Conservation (phyloP, 495 filamentous ascomycete genomes). For the Penicillium paxilli region DNA sequence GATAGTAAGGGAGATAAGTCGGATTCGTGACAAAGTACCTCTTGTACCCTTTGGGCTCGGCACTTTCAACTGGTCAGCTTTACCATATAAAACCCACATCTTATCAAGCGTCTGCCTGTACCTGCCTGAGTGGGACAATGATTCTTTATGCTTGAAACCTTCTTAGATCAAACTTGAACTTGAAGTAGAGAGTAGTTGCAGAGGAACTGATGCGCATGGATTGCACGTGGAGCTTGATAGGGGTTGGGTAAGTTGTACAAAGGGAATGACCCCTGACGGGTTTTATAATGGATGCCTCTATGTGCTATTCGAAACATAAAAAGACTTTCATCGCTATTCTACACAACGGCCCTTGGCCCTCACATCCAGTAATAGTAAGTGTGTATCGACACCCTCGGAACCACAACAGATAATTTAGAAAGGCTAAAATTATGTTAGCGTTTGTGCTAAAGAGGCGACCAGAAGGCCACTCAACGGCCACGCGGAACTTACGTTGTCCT, state of each 20-base stretch:
- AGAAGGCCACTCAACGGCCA: neutral
- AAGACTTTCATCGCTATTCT: conserved; percentile 21
- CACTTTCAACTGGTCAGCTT: neutral
- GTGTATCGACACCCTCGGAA: conserved; percentile 3
- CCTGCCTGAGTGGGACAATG: conserved; percentile 13
- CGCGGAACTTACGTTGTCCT: conserved; percentile 58
- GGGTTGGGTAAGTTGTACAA: conserved; percentile 1
- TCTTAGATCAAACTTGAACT: too few species aligned
- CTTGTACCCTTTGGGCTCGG: neutral
- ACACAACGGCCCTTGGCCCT: conserved; percentile 8
- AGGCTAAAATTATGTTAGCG: conserved; percentile 35
- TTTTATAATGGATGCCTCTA: conserved; percentile 30
- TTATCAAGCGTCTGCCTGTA: conserved; percentile 17
- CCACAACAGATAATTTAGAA: conserved; percentile 37
- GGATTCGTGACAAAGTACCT: neutral
- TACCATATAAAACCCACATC: neutral
- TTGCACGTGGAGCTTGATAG: neutral
- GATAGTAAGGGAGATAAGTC: conserved; percentile 15
- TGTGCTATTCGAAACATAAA: conserved; percentile 38
- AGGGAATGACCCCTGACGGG: conserved; percentile 8
- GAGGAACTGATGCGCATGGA: neutral
- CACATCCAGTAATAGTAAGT: neutral
- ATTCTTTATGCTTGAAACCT: neutral
- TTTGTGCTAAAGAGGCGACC: neutral
- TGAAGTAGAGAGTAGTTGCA: neutral